A percentile compares a stretch with the other conserved stretches of the same genome.
phyloP scores from a whole-genome alignment of 352 stramenopile genomes.

The Globisporangium abappressorium region DNA sequence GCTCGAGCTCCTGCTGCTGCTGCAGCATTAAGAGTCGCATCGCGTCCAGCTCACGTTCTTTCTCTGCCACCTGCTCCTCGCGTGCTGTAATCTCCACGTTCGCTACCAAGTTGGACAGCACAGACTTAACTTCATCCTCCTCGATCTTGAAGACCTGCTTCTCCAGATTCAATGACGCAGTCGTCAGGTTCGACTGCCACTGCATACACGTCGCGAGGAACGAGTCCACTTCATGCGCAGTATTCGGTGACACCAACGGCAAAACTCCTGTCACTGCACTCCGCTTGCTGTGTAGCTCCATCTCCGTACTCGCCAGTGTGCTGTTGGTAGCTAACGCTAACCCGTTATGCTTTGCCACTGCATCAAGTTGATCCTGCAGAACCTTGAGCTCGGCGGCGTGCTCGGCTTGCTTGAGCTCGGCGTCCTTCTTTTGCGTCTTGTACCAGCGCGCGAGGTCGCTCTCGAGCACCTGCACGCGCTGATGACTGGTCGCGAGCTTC shows the following conservation, averaged over 20 bases:
- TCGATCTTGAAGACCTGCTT: slow-evolving; percentile 1
- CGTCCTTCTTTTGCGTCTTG: slow-evolving; percentile 29
- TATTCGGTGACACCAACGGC: neutral
- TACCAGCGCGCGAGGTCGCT: slow-evolving; percentile 42
- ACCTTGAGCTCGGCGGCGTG: slow-evolving; percentile 25
- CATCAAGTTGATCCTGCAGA: slow-evolving; percentile 21
- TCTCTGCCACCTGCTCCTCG: neutral
- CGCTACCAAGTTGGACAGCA: slow-evolving; percentile 35
- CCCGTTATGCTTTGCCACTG: neutral
- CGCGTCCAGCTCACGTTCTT: neutral
- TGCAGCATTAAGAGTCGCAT: slow-evolving; percentile 9
- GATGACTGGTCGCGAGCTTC: slow-evolving; percentile 21
- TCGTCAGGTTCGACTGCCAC: slow-evolving; percentile 9
- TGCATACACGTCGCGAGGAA: slow-evolving; percentile 9
- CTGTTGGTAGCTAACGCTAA: neutral
- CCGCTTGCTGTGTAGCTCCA: slow-evolving; percentile 24
- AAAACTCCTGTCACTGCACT: slow-evolving; percentile 19
- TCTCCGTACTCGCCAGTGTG: neutral
- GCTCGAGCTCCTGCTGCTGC: slow-evolving; percentile 17
- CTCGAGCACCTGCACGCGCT: slow-evolving; percentile 30
- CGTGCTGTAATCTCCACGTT: slow-evolving; percentile 28
- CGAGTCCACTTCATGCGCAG: slow-evolving; percentile 4
- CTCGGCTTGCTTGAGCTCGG: slow-evolving; percentile 18
- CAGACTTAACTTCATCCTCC: slow-evolving; percentile 26
- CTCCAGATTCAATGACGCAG: neutral